Percentiles rank a stretch among this genome's conserved stretches.
phyloP scores from a whole-genome alignment of 768 basidiomycete genomes.

The Galerina marginata region DNA sequence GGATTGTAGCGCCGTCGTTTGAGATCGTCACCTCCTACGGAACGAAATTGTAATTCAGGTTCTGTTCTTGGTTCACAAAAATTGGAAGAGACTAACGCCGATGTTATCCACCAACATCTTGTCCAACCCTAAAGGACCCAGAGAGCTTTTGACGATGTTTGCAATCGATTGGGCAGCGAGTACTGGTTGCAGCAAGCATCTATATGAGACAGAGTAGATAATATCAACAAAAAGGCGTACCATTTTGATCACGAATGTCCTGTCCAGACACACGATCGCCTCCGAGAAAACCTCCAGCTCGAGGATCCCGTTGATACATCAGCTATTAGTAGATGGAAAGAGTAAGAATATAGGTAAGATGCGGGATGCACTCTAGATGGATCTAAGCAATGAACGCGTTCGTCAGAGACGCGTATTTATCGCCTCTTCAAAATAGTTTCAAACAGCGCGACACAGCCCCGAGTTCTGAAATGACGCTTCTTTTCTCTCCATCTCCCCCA shows the following conservation, averaged over 20 bases:
- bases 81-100: slow-evolving; percentile 62
- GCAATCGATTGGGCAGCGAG: slow-evolving; percentile 95
- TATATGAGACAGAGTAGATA: slow-evolving; percentile 14
- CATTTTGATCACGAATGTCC: slow-evolving; percentile 97
- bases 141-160: slow-evolving; percentile 94
- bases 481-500: too few species aligned
- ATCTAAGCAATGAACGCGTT: slow-evolving; percentile 23
- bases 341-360: slow-evolving; percentile 12
- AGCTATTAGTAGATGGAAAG: slow-evolving; percentile 6
- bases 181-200: slow-evolving; percentile 55
- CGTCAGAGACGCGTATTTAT: slow-evolving; percentile 27
- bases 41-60: slow-evolving; percentile 12
- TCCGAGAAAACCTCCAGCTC: slow-evolving; percentile 91
- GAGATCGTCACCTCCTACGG: slow-evolving; percentile 97
- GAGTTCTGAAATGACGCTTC: too few species aligned
- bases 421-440: slow-evolving; percentile 27
- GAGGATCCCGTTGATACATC: slow-evolving; percentile 92
- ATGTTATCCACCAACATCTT: slow-evolving; percentile 99
- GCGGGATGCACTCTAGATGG: slow-evolving; percentile 6
- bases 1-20: slow-evolving; percentile 99
- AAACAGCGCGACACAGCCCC: slow-evolving; percentile 20
- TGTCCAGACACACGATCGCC: slow-evolving; percentile 94
- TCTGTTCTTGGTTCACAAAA: not conserved
- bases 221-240: slow-evolving; percentile 45
- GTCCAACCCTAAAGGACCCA: slow-evolving; percentile 94